phyloP scores from a whole-genome alignment of 2,329 filamentous ascomycete species.

The Sporothrix globosa region DNA sequence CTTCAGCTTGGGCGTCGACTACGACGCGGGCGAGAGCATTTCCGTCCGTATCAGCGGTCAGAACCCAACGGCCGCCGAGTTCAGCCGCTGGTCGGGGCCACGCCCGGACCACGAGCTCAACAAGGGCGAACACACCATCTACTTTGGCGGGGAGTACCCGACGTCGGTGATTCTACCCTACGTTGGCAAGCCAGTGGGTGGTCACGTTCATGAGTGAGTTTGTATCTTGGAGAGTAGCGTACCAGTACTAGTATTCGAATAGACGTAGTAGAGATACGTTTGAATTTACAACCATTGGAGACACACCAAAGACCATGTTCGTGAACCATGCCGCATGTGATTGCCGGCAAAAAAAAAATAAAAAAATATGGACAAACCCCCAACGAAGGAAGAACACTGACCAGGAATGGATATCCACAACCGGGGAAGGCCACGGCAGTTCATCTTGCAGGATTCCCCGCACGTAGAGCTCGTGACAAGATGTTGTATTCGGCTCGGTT shows the following conservation, averaged over 20 bases:
- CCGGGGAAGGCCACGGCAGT: too few relatives aligned
- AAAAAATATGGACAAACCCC: too few relatives aligned
- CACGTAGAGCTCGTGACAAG: neutral
- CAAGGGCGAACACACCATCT: constrained; percentile 17
- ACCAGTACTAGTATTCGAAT: neutral
- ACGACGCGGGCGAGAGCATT: constrained; percentile 7
- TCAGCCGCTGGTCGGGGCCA: neutral
- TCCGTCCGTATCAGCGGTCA: neutral
- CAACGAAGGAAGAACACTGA: too few relatives aligned
- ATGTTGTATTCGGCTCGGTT: constrained; percentile 2
- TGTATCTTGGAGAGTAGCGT: neutral
- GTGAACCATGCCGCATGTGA: too few relatives aligned
- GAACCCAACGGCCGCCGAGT: constrained; percentile 12
- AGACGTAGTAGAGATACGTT: neutral
- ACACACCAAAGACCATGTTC: neutral
- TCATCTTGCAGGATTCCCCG: neutral
- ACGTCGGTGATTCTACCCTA: neutral
- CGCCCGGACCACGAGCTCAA: constrained; percentile 15
- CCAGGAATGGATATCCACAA: too few relatives aligned
- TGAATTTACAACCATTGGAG: neutral
- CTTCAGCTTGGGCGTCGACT: constrained; percentile 5
- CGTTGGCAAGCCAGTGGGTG: neutral
- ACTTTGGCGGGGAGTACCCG: constrained; percentile 5
- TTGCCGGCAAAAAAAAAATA: too few relatives aligned
- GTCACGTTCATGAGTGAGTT: neutral